Conservation (phyloP, 2,329 filamentous ascomycete genomes). For the Didymella lethalis region DNA sequence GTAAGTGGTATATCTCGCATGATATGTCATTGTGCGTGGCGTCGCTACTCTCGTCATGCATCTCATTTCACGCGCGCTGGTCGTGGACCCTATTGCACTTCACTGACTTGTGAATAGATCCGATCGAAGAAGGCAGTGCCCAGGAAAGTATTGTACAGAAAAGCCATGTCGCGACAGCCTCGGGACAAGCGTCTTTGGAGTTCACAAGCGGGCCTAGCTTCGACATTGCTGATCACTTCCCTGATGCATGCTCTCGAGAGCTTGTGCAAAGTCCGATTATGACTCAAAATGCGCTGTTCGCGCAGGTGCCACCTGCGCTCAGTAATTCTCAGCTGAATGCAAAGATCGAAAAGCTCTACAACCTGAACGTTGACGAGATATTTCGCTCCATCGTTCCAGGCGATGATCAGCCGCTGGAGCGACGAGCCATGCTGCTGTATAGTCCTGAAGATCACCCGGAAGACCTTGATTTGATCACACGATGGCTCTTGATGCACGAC, state of each 20-base stretch:
- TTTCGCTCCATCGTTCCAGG: slow-evolving; percentile 29
- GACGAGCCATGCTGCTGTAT: slow-evolving; percentile 40
- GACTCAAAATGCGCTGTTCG: background rate
- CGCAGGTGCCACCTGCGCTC: background rate
- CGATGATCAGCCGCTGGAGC: slow-evolving; percentile 23
- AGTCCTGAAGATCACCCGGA: slow-evolving; percentile 39
- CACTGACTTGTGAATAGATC: background rate
- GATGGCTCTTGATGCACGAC: slow-evolving; percentile 44
- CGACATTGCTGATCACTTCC: background rate
- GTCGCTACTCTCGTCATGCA: background rate
- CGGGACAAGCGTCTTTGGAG: background rate
- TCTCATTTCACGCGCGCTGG: background rate
- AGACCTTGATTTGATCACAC: slow-evolving; percentile 41
- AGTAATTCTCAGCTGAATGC: slow-evolving; percentile 25
- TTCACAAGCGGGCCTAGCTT: background rate
- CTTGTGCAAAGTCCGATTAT: background rate
- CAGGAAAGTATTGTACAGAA: background rate
- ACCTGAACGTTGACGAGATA: slow-evolving; percentile 35
- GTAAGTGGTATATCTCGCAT: background rate
- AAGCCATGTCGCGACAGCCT: background rate
- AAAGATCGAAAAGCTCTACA: slow-evolving; percentile 27
- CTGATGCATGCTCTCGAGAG: background rate
- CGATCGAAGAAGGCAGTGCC: background rate
- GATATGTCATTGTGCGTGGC: background rate
- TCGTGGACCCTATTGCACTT: background rate